Evolutionary conservation across 345 rosid genomes (phyloP).

Genomic region (Lenwebbia sp.): DNA sequence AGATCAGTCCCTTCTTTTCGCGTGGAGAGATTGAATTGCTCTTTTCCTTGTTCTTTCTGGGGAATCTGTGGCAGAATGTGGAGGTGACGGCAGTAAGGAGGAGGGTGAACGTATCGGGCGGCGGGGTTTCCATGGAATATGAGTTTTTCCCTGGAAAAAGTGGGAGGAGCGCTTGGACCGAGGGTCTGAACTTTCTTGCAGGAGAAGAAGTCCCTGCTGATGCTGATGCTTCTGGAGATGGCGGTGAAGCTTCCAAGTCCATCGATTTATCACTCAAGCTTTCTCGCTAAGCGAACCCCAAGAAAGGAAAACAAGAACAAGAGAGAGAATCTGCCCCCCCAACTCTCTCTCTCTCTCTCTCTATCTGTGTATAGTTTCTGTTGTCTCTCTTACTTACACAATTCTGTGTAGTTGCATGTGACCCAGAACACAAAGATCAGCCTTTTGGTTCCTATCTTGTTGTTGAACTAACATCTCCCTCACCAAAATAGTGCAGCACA

Average conservation of each 20-base stretch:
- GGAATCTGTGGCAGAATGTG: neutral
- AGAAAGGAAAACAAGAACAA: neutral
- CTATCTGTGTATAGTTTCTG: neutral
- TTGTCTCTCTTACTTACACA: neutral
- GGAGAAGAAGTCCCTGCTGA: constrained; percentile 12
- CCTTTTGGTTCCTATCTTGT: neutral
- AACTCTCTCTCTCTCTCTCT: neutral
- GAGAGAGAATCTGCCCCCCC: neutral
- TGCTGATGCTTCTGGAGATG: constrained; percentile 22
- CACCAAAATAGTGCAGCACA: neutral
- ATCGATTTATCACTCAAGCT: constrained; percentile 89
- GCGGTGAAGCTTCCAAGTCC: constrained; percentile 25
- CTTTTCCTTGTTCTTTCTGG: neutral
- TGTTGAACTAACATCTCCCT: neutral
- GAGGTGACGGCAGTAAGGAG: constrained; percentile 19
- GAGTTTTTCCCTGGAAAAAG: constrained; percentile 62
- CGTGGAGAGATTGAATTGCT: neutral
- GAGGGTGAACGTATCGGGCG: constrained; percentile 14
- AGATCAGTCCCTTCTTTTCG: too few species aligned
- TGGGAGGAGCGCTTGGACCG: constrained; percentile 15
- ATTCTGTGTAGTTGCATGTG: neutral
- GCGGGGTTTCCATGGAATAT: constrained; percentile 35
- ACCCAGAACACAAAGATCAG: neutral
- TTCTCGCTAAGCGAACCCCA: neutral
- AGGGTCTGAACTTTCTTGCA: constrained; percentile 25